Evolutionary conservation across 208 protist genomes (phyloP), one percentile per base, ranked within the genome.

Genomic region (Trypanosoma vivax): DNA sequence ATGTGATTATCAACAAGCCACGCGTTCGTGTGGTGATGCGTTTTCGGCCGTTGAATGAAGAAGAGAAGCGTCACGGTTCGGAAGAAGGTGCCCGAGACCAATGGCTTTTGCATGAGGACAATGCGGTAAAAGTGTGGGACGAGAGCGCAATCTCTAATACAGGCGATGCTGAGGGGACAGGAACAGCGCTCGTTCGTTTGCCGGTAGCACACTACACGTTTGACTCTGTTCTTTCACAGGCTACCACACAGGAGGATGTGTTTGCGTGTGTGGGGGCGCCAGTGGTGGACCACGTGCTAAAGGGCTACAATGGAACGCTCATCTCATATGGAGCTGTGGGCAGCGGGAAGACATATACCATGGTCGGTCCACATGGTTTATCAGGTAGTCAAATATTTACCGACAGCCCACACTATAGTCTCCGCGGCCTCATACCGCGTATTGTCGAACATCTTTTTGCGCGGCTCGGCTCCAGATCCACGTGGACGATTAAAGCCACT

Each of bases 311-410:
- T 62, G 62, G 62, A 21, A 82, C 73, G 3, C 34, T 86, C 10
- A 50, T 86, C 30, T 72, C 74, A 23, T 82, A 86, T 54, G 78
- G 78, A 2, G 65, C 76, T 42, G 83, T 71, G 11, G 78, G 78
- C 0, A 76, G 64, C 38, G 78, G 78, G 13, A 86, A 86, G 45
- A 86, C 78, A 14, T 56, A 83, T 63, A 82, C 59, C 25, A 81
- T 88, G 72, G 55, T 74, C 24, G 83, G 83, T 6, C 72, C 73
- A 1, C 40, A 51, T 9, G 71, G 76, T 19, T 73, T 65, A n/a
- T 45, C 27, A 11, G 19, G 35, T 23, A 37, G 57, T 25, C 48
- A 53, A 25, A 66, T 70, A 7, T 43, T 27, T 0, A 21, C 24
- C 2, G 43, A 50, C n/a, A 42, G 28, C 13, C 9, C 18, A 13